These are phyloP conservation scores for Cyberlindnera veronae DNA, from an alignment of 805 yeast genomes.

Conservation along the genomic window DNA sequence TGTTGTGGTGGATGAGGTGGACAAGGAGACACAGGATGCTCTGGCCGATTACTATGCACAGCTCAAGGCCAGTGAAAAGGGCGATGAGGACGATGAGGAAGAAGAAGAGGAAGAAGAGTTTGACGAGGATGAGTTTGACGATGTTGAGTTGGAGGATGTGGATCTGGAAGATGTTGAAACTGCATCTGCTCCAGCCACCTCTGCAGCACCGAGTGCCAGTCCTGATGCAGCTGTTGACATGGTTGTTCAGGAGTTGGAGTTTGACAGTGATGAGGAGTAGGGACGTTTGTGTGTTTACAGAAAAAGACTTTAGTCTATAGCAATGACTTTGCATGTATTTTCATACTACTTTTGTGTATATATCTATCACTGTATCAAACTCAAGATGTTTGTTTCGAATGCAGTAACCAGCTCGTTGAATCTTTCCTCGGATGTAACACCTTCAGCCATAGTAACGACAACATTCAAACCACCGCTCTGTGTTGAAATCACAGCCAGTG, in stretches of 20 bases:
- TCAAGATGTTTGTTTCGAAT: slow-evolving; percentile 12
- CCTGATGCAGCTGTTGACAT: slow-evolving; percentile 4
- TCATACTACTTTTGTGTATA: no score
- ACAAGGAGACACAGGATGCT: slow-evolving; percentile 25
- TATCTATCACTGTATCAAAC: slow-evolving; percentile 2
- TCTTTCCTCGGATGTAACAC: slow-evolving; percentile 1
- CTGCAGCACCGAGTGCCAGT: neutral
- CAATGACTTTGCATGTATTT: no score
- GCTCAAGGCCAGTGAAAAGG: slow-evolving; percentile 25
- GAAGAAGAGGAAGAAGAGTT: slow-evolving; percentile 45
- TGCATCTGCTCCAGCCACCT: neutral
- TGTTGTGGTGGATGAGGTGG: slow-evolving; percentile 10
- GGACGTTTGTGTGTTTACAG: slow-evolving; percentile 6
- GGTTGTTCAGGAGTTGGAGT: slow-evolving; percentile 26
- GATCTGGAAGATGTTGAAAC: slow-evolving; percentile 17
- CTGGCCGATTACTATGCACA: slow-evolving; percentile 27
- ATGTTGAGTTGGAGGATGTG: slow-evolving; percentile 46
- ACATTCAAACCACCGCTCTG: slow-evolving; percentile 17
- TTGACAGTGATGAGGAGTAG: slow-evolving; percentile 28
- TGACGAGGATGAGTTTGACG: slow-evolving; percentile 63
- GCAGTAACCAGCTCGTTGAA: slow-evolving; percentile 11
- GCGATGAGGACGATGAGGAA: slow-evolving; percentile 24
- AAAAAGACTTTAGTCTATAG: neutral
- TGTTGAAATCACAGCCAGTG: slow-evolving; percentile 10
- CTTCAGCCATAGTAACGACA: slow-evolving; percentile 15